Evolutionary conservation across 306 rosid species (phyloP), one percentile per base, ranked within the genome.

Genomic region (Cicer chorassanicum): DNA sequence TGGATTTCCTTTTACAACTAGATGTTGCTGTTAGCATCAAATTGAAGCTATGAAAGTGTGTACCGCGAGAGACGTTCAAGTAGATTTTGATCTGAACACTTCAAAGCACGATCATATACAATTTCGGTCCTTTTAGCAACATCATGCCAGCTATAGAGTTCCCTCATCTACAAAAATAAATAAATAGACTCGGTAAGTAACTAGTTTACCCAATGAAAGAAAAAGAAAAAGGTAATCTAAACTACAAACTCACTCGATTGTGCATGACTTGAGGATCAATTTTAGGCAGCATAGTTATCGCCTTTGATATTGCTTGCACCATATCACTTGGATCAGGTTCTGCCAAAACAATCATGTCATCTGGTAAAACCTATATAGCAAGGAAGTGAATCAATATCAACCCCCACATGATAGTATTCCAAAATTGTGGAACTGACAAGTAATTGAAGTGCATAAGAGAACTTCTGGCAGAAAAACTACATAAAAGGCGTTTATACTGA

Each of bases 101-200:
- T 88, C 82, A 87, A 57, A 39, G 98, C 97, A 75, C 87, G 87
- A 36, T 90, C 93, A 57, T 91, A 91, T 41, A 94, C 97, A 77
- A 94, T 88, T 89, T 87, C 88, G 12, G 98, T 94, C 83, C 95
- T 82, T 76, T 72, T 86, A 3, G 96, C 97, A 74, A 93, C 97
- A 78, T 94, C 97, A 80, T 91, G 93, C 97, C 97, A 94, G 83
- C 86, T 85, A 82, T 94, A 94, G 44, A 94, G 90, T 69, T 84
- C 84, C 83, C 80, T 94, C 90, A 89, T 83, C 92, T 93, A 69
- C 18, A 62, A 51, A 76, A 45, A 38, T 64, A 19, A 36, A 56
- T 11, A 14, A 48, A 67, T 6, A 18, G 16, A 11, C 6, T 6
- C 8, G 69, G 53, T 45, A 54, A 7, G 34, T 60, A 57, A 43